Percentiles rank a stretch among this genome's conserved stretches.
phyloP scores from a whole-genome alignment of 202 grass and related monocot genomes.

The Schoenoplectus triqueter region DNA sequence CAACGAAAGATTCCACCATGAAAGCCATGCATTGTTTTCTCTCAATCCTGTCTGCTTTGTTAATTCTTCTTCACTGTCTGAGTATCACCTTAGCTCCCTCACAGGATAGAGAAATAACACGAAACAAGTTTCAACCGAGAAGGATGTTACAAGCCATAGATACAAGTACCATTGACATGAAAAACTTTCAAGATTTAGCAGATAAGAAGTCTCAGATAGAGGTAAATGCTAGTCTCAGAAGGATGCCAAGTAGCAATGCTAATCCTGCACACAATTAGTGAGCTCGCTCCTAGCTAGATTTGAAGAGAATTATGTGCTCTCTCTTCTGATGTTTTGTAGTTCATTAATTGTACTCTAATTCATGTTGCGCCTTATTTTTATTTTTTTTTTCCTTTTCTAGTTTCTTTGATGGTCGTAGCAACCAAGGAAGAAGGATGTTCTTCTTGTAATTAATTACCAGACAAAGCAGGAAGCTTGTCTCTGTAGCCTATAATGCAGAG shows the following conservation, averaged over 20 bases:
- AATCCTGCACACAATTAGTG: conserved; percentile 64
- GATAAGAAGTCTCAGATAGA: conserved; percentile 43
- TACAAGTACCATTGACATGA: conserved; percentile 2
- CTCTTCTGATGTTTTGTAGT: conserved; percentile 37
- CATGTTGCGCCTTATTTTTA: too few species aligned
- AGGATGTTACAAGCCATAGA: conserved; percentile 37
- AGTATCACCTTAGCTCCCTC: conserved; percentile 30
- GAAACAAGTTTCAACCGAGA: conserved; percentile 39
- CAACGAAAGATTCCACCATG: conserved; percentile 32
- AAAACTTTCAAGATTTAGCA: conserved; percentile 29
- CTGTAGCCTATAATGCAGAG: conserved; percentile 7
- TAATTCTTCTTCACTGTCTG: conserved; percentile 37
- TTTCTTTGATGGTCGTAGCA: conserved; percentile 22
- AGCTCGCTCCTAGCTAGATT: conserved; percentile 27
- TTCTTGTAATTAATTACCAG: conserved; percentile 15
- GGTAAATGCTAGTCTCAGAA: conserved; percentile 54
- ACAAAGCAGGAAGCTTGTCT: not conserved
- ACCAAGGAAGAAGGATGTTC: conserved; percentile 10
- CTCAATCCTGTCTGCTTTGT: conserved; percentile 26
- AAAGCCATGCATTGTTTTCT: conserved; percentile 35
- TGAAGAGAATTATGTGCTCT: conserved; percentile 31
- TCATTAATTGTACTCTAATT: conserved; percentile 22
- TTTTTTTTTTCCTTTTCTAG: not conserved
- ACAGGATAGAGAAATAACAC: conserved; percentile 11
- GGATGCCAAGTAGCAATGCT: not conserved